Evolutionary conservation across 1,284 basidiomycete genomes (phyloP).

Genomic region (Tausonia pullulans): DNA sequence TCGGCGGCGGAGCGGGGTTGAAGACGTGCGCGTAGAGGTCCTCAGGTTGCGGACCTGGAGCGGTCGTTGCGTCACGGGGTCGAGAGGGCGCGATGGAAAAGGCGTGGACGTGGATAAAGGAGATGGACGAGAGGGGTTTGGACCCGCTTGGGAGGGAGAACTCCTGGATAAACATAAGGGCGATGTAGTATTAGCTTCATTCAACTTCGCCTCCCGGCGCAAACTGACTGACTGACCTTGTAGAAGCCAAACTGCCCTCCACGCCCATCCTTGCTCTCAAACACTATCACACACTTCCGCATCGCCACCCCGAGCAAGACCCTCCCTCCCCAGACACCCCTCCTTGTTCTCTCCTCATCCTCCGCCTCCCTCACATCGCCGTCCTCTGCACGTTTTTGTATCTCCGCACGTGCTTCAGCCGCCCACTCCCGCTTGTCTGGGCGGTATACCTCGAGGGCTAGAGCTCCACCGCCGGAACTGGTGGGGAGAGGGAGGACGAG

Average conservation of each 20-base stretch:
- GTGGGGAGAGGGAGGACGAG: conserved; percentile 1
- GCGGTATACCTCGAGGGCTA: neutral
- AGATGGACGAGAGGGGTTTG: neutral
- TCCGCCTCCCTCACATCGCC: neutral
- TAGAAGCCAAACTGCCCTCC: neutral
- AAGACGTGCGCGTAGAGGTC: conserved; percentile 2
- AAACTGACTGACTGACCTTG: neutral
- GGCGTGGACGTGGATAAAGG: neutral
- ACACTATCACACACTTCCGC: neutral
- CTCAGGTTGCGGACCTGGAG: neutral
- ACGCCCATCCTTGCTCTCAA: neutral
- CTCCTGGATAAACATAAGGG: neutral
- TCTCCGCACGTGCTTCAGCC: neutral
- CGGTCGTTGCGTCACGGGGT: neutral
- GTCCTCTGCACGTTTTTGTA: neutral
- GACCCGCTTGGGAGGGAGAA: neutral
- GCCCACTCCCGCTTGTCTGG: neutral
- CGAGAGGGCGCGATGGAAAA: neutral
- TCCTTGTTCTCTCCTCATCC: neutral
- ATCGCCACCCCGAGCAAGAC: neutral
- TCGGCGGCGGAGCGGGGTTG: neutral
- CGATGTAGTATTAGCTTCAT: too few species aligned
- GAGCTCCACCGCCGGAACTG: neutral
- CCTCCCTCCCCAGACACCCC: neutral
- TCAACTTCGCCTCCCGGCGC: too few species aligned